Percentiles rank a stretch among this genome's conserved stretches.
Conservation (phyloP, 2,329 filamentous ascomycete species). For the Drechmeria coniospora region DNA sequence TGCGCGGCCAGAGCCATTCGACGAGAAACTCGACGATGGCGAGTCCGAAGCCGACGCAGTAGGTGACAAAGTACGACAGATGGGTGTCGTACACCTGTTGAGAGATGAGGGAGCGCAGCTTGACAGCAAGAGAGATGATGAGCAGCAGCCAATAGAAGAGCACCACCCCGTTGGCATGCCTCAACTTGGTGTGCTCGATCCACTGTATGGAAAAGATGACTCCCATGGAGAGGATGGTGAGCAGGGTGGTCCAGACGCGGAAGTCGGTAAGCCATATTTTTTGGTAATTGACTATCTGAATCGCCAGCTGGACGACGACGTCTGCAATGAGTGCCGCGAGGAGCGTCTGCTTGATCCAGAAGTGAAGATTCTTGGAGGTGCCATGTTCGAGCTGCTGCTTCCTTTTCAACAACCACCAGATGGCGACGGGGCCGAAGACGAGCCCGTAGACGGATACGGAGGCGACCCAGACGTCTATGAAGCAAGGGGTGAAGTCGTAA, state of each 20-base stretch:
- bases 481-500: conserved; percentile 95
- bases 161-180: conserved; percentile 74
- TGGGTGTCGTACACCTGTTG: conserved; percentile 54
- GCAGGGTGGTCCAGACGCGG: conserved; percentile 65
- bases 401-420: conserved; percentile 65
- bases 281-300: conserved; percentile 59
- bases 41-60: conserved; percentile 56
- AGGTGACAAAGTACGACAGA: conserved; percentile 62
- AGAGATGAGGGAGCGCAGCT: conserved; percentile 71
- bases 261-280: conserved; percentile 67
- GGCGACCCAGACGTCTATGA: conserved; percentile 81
- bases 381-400: conserved; percentile 39
- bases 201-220: conserved; percentile 73
- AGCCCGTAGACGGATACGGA: conserved; percentile 66
- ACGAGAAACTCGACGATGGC: conserved; percentile 56
- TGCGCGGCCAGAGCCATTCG: conserved; percentile 81
- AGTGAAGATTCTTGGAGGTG: conserved; percentile 75
- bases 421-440: conserved; percentile 57
- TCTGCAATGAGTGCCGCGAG: conserved; percentile 54
- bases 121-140: conserved; percentile 61
- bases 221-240: conserved; percentile 55
- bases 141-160: conserved; percentile 89
- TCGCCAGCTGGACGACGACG: conserved; percentile 53
- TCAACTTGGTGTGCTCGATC: conserved; percentile 67
- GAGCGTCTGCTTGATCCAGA: conserved; percentile 78